These are phyloP conservation scores for Cyclostephanos tholiformis DNA, from an alignment of 108 stramenopile genomes.

Conservation along the genomic window DNA sequence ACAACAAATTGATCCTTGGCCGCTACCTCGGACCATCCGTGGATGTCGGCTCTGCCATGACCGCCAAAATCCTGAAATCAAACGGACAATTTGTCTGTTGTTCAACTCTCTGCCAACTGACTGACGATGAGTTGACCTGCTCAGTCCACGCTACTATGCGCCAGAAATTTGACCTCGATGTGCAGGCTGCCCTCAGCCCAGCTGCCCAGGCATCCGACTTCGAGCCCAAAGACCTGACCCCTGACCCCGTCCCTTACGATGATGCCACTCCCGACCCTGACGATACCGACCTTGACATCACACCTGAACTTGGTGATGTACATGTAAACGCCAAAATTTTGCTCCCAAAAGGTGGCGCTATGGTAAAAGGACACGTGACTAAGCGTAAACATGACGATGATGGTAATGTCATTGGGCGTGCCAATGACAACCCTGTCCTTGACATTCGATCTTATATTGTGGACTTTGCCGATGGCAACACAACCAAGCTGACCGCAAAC, in stretches of 20 bases:
- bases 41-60: slow-evolving; percentile 26
- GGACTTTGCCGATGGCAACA: slow-evolving; percentile 29
- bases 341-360: slow-evolving; percentile 24
- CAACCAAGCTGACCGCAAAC: slow-evolving; percentile 20
- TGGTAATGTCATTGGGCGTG: slow-evolving; percentile 39
- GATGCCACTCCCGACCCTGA: background rate
- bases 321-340: slow-evolving; percentile 32
- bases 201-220: background rate
- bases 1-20: slow-evolving; percentile 7
- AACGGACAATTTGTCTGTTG: slow-evolving; percentile 22
- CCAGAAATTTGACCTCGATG: background rate
- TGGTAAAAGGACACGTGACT: slow-evolving; percentile 24
- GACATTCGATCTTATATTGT: slow-evolving; percentile 29
- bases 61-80: slow-evolving; percentile 15
- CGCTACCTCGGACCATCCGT: slow-evolving; percentile 10
- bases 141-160: background rate
- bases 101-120: background rate
- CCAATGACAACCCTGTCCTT: slow-evolving; percentile 10
- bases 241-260: background rate
- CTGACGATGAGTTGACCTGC: slow-evolving; percentile 1
- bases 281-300: background rate
- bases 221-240: background rate
- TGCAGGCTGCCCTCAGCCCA: no score
- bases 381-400: slow-evolving; percentile 33
- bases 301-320: slow-evolving; percentile 16